Conservation (phyloP, 495 filamentous ascomycete species). For the Hyaloscypha bicolor region DNA sequence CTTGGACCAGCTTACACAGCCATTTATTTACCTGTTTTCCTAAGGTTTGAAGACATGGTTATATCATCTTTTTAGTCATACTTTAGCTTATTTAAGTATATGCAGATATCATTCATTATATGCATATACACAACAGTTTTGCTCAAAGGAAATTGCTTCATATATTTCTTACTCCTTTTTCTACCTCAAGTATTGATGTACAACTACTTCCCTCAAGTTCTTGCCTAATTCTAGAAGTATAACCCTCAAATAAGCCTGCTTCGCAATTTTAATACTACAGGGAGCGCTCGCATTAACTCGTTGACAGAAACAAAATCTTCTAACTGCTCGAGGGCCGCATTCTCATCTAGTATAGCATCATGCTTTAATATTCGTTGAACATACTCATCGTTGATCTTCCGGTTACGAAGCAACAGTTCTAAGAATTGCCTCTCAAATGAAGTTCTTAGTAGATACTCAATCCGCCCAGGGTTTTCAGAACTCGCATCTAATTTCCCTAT, state of each 20-base stretch:
- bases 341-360: slow-evolving; percentile 2
- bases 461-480: slow-evolving; percentile 3
- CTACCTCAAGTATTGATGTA: no score
- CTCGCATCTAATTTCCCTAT: slow-evolving; percentile 7
- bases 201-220: no score
- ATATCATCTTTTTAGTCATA: no score
- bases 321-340: slow-evolving; percentile 5
- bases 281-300: slow-evolving; percentile 4
- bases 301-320: slow-evolving; percentile 4
- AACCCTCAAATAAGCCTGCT: slow-evolving; percentile 4
- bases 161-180: no score
- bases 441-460: slow-evolving; percentile 4
- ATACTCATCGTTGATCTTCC: slow-evolving; percentile 6
- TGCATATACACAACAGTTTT: no score
- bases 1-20: no score
- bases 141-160: no score
- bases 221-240: no score
- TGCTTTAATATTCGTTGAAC: slow-evolving; percentile 4
- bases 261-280: slow-evolving; percentile 4
- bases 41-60: no score
- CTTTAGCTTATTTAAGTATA: no score
- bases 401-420: slow-evolving; percentile 3
- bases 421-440: slow-evolving; percentile 9
- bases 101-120: no score
- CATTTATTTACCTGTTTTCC: no score